Evolutionary conservation across 768 basidiomycete species (phyloP).

Genomic region (Lactarius akahatsu): DNA sequence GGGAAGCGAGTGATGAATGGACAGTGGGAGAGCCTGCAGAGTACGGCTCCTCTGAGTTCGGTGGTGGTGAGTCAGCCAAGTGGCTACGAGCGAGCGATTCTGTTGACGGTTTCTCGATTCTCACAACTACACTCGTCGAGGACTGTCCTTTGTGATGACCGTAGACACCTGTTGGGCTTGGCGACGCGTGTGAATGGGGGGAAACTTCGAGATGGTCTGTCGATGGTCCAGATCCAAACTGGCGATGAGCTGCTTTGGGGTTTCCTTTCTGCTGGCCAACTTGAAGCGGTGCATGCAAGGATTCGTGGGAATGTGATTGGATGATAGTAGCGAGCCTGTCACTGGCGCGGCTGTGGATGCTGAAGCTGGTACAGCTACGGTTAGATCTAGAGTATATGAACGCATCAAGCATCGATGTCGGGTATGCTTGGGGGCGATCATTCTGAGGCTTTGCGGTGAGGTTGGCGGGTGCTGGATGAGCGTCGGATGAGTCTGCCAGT

Average conservation of each 20-base stretch:
- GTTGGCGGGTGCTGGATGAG: not conserved
- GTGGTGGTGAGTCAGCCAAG: no score
- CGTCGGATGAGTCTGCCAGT: not conserved
- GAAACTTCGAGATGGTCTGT: not conserved
- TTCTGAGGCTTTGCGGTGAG: not conserved
- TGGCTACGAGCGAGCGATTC: not conserved
- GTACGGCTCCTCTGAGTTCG: not conserved
- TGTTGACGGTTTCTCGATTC: conserved; percentile 1
- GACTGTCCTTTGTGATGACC: not conserved
- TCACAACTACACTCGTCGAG: not conserved
- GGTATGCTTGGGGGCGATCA: not conserved
- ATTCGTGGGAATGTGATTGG: not conserved
- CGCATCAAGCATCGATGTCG: not conserved
- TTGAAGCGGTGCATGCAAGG: not conserved
- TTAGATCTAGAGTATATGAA: not conserved
- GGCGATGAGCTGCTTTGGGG: not conserved
- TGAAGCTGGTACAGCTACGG: not conserved
- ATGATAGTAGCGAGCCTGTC: not conserved
- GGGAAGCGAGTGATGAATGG: not conserved
- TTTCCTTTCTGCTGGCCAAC: not conserved
- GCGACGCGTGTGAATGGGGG: not conserved
- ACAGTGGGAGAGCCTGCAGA: not conserved
- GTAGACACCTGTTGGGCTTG: not conserved
- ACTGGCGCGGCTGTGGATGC: conserved; percentile 1
- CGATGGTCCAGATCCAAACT: conserved; percentile 6